Evolutionary conservation across 2,329 filamentous ascomycete genomes (phyloP).

Genomic region (Fusarium haematococcum): DNA sequence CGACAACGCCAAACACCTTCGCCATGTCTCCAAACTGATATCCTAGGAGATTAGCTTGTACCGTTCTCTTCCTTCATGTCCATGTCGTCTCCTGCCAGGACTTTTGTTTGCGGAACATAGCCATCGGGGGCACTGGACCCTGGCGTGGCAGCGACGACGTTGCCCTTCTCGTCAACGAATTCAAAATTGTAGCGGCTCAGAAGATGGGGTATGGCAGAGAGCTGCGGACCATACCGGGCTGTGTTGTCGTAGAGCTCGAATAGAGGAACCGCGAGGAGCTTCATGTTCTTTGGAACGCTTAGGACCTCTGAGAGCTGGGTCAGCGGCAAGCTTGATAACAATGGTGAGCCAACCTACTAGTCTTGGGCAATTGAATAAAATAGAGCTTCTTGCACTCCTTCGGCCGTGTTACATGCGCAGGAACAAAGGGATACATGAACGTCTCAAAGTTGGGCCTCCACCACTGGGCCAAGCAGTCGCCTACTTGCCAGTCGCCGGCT

Average conservation of each 20-base stretch:
- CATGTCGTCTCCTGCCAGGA: constrained; percentile 72
- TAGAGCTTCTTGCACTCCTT: constrained; percentile 99
- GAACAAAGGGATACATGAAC: constrained; percentile 99
- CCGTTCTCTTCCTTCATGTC: constrained; percentile 68
- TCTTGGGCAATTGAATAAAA: constrained; percentile 92
- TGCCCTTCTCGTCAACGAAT: constrained; percentile 92
- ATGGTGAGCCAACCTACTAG: constrained; percentile 67
- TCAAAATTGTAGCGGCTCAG: constrained; percentile 97
- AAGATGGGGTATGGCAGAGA: constrained; percentile 95
- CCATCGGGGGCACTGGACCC: constrained; percentile 70
- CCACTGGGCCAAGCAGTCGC: constrained; percentile 96
- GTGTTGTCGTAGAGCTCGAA: constrained; percentile 99
- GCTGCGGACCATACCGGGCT: constrained; percentile 91
- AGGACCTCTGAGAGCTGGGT: constrained; percentile 76
- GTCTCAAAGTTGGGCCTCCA: constrained; percentile 99
- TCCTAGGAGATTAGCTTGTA: constrained; percentile 43
- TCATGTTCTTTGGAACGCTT: constrained; percentile 99
- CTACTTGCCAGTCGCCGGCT: constrained; percentile 89
- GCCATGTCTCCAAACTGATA: constrained; percentile 44
- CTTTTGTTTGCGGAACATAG: constrained; percentile 73
- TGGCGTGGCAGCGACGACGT: constrained; percentile 86
- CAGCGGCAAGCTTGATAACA: neutral
- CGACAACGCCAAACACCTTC: constrained; percentile 53
- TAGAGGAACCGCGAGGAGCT: constrained; percentile 93
- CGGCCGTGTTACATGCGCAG: constrained; percentile 92